These are phyloP conservation scores for Cyberlindnera mrakii DNA, from an alignment of 805 yeast species.

Conservation along the genomic window DNA sequence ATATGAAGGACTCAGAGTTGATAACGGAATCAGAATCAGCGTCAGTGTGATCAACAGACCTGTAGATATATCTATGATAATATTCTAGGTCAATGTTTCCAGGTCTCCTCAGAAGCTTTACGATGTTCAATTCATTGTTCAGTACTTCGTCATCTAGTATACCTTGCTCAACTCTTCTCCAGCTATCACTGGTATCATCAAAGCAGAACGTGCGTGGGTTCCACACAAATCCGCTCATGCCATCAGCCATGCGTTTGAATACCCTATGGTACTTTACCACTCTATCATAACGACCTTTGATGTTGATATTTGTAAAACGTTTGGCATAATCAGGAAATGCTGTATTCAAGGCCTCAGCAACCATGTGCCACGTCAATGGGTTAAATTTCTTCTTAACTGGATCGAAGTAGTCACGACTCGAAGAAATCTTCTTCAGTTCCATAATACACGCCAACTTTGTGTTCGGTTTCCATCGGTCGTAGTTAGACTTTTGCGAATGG, in stretches of 20 bases:
- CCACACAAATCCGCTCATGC: conserved; percentile 19
- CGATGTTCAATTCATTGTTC: conserved; percentile 13
- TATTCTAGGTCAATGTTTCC: conserved; percentile 24
- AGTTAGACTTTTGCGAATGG: conserved; percentile 13
- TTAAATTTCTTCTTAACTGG: conserved; percentile 9
- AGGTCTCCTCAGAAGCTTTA: conserved; percentile 18
- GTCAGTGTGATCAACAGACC: conserved; percentile 6
- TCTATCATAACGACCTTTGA: conserved; percentile 23
- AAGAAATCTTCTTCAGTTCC: conserved; percentile 13
- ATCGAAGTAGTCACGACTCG: conserved; percentile 18
- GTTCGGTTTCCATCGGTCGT: conserved; percentile 25
- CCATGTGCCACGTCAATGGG: conserved; percentile 21
- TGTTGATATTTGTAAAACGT: conserved; percentile 23
- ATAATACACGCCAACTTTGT: conserved; percentile 25
- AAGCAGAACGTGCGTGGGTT: conserved; percentile 18
- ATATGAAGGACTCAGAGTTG: conserved; percentile 18
- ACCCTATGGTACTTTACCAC: conserved; percentile 22
- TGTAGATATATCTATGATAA: conserved; percentile 20
- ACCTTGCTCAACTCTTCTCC: conserved; percentile 11
- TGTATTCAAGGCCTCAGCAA: conserved; percentile 21
- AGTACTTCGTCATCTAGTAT: conserved; percentile 12
- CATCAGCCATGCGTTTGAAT: conserved; percentile 19
- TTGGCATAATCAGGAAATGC: conserved; percentile 22
- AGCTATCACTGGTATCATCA: conserved; percentile 10
- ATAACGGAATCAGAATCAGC: conserved; percentile 13